Base-by-base conservation (phyloP, 2,329 filamentous ascomycete genomes). In the Stemphylium vesicarium region DNA sequence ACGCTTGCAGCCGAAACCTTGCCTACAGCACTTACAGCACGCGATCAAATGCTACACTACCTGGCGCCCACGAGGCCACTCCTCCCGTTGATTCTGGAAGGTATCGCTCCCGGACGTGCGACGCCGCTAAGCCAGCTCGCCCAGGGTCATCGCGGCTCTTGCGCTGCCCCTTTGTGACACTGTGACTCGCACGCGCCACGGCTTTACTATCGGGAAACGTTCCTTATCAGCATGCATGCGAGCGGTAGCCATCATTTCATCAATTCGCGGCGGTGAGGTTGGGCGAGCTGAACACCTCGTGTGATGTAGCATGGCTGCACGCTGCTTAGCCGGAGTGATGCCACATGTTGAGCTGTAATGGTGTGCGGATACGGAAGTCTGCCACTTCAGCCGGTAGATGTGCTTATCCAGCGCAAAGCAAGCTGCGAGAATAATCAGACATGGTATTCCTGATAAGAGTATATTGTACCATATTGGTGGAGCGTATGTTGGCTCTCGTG, bases 401-500 rank as follows among this genome's bases (percentile, higher is more conserved):
- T 32, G 50, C 48, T 48, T 37, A 52, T 53, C 48, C 55, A 59
- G 29, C 31, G 50, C 35, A 36, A 35, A 56, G 44, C 54, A 48
- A 37, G 44, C n/a, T 32, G 48, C 38, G 35, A 49, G 35, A 54
- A 56, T 54, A 59, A 56, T 40, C 47, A 52, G 33, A 42, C 38
- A 31, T 40, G 40, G 13, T 36, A 15, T 15, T 29, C n/a, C 15
- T 29, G 41, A 54, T 35, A 42, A 20, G 9, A 11, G 18, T 9
- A 22, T 13, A 11, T 40, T 36, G 26, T 26, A 32, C 38, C 36
- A 16, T 41, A 36, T 24, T 37, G 32, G 31, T 12, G n/a, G n/a
- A 43, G 20, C 35, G 20, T 46, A 37, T 26, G 16, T 24, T 24
- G 42, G 31, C 9, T 22, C 18, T 35, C 8, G 16, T 44, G 42